Conservation (phyloP, 495 filamentous ascomycete genomes). For the Aspergillus nanangensis region DNA sequence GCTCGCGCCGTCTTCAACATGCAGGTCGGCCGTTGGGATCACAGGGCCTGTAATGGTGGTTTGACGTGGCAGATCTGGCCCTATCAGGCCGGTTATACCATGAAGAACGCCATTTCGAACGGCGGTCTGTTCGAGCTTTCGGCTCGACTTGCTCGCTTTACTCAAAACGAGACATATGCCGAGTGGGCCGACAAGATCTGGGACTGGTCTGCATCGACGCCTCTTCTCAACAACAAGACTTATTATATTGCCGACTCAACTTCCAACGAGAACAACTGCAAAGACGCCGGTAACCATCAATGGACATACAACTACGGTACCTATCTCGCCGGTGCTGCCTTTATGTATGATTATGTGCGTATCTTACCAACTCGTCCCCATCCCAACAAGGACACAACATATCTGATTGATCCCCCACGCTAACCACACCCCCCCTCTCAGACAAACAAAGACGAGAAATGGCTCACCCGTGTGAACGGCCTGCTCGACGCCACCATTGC, state of each 20-base stretch:
- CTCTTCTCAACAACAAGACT: conserved; percentile 45
- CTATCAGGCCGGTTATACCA: conserved; percentile 46
- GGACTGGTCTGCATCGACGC: conserved; percentile 52
- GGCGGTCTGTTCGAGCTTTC: conserved; percentile 61
- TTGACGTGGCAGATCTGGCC: conserved; percentile 48
- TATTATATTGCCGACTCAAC: conserved; percentile 58
- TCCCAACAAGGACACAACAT: too few species aligned
- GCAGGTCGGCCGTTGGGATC: conserved; percentile 49
- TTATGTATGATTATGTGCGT: conserved; percentile 59
- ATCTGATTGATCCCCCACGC: not conserved
- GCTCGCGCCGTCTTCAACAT: conserved; percentile 71
- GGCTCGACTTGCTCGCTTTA: conserved; percentile 61
- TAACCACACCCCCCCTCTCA: conserved; percentile 11
- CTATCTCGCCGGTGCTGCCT: conserved; percentile 58
- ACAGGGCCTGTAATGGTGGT: conserved; percentile 37
- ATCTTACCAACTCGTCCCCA: too few species aligned
- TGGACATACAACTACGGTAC: conserved; percentile 68
- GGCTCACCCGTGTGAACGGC: conserved; percentile 50
- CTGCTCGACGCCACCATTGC: conserved; percentile 43
- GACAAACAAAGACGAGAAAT: conserved; percentile 43
- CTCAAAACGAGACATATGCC: conserved; percentile 56
- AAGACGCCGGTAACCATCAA: conserved; percentile 51
- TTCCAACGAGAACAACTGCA: conserved; percentile 45
- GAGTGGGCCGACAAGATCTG: conserved; percentile 61
- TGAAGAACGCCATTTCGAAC: conserved; percentile 65